Conservation (phyloP, 1,284 basidiomycete species). For the Kwoniella shivajii region DNA sequence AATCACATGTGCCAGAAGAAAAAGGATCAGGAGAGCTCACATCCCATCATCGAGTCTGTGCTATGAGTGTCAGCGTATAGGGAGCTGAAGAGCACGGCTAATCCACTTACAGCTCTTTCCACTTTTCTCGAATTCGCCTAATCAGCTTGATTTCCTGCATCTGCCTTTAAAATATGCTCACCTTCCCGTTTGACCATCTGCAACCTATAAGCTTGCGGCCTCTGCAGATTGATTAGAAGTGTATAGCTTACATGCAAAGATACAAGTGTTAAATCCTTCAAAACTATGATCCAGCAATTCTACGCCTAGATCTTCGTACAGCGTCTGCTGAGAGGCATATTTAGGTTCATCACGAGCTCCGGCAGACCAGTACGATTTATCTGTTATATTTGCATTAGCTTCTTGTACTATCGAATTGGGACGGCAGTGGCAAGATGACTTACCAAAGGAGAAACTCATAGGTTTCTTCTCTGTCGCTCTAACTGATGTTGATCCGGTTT, state of each 20-base stretch:
- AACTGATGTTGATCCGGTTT: constrained; percentile 22
- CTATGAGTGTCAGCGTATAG: constrained; percentile 22
- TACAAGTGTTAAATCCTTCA: constrained; percentile 95
- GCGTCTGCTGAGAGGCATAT: constrained; percentile 89
- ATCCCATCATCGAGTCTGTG: constrained; percentile 90
- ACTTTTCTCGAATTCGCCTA: constrained; percentile 17
- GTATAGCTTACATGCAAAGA: constrained; percentile 94
- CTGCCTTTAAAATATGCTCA: constrained; percentile 13
- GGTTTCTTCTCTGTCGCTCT: constrained; percentile 83
- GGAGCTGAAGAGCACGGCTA: not conserved
- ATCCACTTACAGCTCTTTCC: constrained; percentile 50
- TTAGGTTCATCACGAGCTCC: constrained; percentile 80
- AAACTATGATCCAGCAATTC: constrained; percentile 95
- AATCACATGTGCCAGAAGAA: not conserved
- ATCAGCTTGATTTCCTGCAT: constrained; percentile 9
- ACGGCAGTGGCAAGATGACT: constrained; percentile 12
- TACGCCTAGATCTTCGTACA: constrained; percentile 92
- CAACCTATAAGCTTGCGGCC: constrained; percentile 10
- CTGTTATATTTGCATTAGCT: constrained; percentile 54
- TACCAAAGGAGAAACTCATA: constrained; percentile 78
- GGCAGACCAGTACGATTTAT: constrained; percentile 95
- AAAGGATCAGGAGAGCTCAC: constrained; percentile 60
- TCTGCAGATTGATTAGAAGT: constrained; percentile 45
- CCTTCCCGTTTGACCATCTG: constrained; percentile 54
- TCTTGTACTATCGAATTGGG: too few relatives aligned